Evolutionary conservation across 1,284 basidiomycete genomes (phyloP), one percentile per base, ranked within the genome.

Genomic region (Cryptococcus amylolentus): DNA sequence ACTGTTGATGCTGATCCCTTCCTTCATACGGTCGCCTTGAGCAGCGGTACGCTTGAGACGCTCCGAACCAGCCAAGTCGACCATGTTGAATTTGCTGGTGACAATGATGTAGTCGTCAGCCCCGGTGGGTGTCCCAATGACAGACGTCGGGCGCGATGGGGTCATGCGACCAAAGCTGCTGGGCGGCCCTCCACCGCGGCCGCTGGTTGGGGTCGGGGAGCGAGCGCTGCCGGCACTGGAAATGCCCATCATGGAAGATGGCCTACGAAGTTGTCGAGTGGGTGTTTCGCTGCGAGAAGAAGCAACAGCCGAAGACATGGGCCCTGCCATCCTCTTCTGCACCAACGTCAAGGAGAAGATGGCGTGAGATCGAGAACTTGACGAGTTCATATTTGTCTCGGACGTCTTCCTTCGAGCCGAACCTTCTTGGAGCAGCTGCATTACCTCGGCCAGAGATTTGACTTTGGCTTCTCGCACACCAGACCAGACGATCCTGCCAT

Each of bases 351-450:
- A 82, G 45, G 94, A 96, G 77, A 98, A 98, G 77, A 98, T 98
- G 55, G 96, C 95, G 82, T 98, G 95, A 26, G 92, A 96, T 62
- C 95, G 89, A 45, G 94, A 98, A 0, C 91, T 95, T 73, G 97
- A 92, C 5, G 92, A 89, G 73, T 98, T 98, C 95, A 98, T 98
- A 70, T 94, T 91, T 41, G 95, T 98, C 76, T 96, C 91, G 66
- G 95, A 94, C 6, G 96, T 98, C 54, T 94, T 86, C 49, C 95
- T 85, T 50, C 95, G 87, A 13, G 88, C 83, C 18, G 91, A 89
- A 35, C 95, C 95, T 67, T 91, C 87, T 64, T 87, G 86, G 58
- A 95, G 88, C 75, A 80, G 88, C 84, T 82, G 83, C 91, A 98
- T 96, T 69, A 98, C 95, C 72, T 98, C 93, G 50, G 80, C 80